These are phyloP conservation scores for Staphylotrichum longicolle DNA, from an alignment of 495 filamentous ascomycete species.

Conservation along the genomic window DNA sequence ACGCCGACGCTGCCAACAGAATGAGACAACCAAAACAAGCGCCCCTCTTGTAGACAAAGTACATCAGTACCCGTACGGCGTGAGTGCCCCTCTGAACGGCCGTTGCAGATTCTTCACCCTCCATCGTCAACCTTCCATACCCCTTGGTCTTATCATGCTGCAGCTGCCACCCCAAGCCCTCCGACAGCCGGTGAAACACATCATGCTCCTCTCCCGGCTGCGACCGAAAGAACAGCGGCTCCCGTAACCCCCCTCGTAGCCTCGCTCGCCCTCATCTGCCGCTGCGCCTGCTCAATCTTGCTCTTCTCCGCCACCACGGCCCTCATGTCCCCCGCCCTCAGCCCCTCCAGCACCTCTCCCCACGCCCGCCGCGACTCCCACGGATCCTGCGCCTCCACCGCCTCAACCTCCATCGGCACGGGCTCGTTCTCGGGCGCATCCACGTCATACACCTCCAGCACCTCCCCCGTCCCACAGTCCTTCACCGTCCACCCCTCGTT, in stretches of 20 bases:
- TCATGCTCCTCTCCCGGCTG: constrained; percentile 25
- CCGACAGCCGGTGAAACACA: constrained; percentile 29
- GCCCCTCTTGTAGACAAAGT: neutral
- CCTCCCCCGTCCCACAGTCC: constrained; percentile 34
- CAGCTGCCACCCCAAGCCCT: constrained; percentile 24
- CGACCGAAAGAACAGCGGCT: constrained; percentile 52
- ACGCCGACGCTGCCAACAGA: constrained; percentile 12
- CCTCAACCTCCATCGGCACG: constrained; percentile 26
- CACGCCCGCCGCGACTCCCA: constrained; percentile 48
- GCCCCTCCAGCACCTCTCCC: constrained; percentile 36
- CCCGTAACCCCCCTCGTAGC: constrained; percentile 55
- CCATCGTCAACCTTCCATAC: constrained; percentile 33
- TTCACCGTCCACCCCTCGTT: constrained; percentile 41
- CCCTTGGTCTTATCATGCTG: constrained; percentile 34
- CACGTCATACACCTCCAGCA: constrained; percentile 34
- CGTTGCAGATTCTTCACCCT: constrained; percentile 22
- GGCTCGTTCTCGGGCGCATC: constrained; percentile 31
- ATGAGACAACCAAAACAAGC: neutral
- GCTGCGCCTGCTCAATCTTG: constrained; percentile 41
- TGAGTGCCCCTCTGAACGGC: constrained; percentile 32
- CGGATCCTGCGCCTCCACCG: constrained; percentile 39
- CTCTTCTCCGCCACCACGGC: constrained; percentile 36
- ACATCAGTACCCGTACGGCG: constrained; percentile 30
- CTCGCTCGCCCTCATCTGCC: constrained; percentile 62
- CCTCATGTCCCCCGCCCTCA: constrained; percentile 40